Base-by-base conservation (phyloP, 176 grass and related monocot genomes). In the Cenchrus purpureus region DNA sequence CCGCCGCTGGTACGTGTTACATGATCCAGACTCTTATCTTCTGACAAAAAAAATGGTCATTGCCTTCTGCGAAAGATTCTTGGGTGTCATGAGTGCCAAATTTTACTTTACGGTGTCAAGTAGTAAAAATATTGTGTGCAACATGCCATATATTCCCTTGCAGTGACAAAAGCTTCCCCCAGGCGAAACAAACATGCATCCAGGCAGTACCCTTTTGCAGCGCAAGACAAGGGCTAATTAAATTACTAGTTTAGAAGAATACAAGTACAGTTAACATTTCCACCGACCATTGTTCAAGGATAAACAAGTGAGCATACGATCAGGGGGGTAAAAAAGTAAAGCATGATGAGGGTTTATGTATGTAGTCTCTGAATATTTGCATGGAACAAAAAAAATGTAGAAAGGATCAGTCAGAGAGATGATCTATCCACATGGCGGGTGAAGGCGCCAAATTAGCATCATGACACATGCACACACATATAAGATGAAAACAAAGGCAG, bases 361-460 rank as follows among this genome's bases (percentile, higher is more conserved):
- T 45, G 49, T 11, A 2, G 61, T 34, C 7, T 60, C 58, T 60
- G 50, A 42, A 8, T 34, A 44, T 43, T 48, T 9, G 8, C 5
- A 64, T 57, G 37, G 7, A 20, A 25, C 28, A 8, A 15, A 44
- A 17, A 22, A 17, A 22, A 34, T 59, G 53, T n/a, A 25, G 42
- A 78, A 58, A 42, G 7, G 65, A 68, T 22, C 60, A 28, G n/a
- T 2, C 52, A 16, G 46, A 13, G 53, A 32, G 61, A 68, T 65
- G 8, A 69, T 55, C 53, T 2, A 9, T 54, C 74, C 88, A 89
- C 82, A 74, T 76, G 77, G 61, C 12, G 68, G 40, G 61, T 22
- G 68, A 40, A 31, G 65, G 55, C 34, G 9, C 75, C 63, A 91
- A 79, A 52, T 69, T 79, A 74, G 79, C 73, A 87, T 60, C 80